These are phyloP conservation scores for Phlebiopsis gigantea DNA, from an alignment of 768 basidiomycete species.

Conservation along the genomic window DNA sequence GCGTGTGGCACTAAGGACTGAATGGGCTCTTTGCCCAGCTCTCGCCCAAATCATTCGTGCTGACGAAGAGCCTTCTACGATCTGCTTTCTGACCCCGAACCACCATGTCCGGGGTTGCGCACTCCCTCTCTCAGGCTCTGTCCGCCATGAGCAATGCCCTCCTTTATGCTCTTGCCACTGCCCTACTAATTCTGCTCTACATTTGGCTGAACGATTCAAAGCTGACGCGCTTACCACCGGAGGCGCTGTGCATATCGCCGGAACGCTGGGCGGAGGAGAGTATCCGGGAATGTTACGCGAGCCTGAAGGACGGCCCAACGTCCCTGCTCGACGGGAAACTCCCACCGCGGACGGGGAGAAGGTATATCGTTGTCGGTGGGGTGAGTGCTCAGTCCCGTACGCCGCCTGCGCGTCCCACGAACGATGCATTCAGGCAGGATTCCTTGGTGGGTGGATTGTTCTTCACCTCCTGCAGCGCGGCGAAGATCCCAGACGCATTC, in stretches of 20 bases:
- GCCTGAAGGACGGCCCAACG: conserved; percentile 28
- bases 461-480: conserved; percentile 63
- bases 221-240: conserved; percentile 43
- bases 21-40: too few relatives aligned
- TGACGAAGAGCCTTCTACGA: background rate
- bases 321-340: conserved; percentile 37
- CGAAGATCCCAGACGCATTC: conserved; percentile 59
- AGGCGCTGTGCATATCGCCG: conserved; percentile 46
- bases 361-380: conserved; percentile 75
- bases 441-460: conserved; percentile 76
- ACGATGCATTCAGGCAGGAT: conserved; percentile 48
- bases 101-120: background rate
- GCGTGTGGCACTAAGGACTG: background rate
- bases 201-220: conserved; percentile 48
- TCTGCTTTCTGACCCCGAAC: background rate
- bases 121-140: background rate
- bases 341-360: conserved; percentile 64
- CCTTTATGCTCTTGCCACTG: background rate
- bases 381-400: conserved; percentile 32
- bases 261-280: conserved; percentile 41
- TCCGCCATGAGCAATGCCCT: background rate
- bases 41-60: too few relatives aligned
- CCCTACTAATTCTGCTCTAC: conserved; percentile 32
- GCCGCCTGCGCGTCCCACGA: background rate
- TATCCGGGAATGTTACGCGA: conserved; percentile 33